phyloP scores from a whole-genome alignment of 2,329 filamentous ascomycete genomes.

The Paecilomyces sp. region DNA sequence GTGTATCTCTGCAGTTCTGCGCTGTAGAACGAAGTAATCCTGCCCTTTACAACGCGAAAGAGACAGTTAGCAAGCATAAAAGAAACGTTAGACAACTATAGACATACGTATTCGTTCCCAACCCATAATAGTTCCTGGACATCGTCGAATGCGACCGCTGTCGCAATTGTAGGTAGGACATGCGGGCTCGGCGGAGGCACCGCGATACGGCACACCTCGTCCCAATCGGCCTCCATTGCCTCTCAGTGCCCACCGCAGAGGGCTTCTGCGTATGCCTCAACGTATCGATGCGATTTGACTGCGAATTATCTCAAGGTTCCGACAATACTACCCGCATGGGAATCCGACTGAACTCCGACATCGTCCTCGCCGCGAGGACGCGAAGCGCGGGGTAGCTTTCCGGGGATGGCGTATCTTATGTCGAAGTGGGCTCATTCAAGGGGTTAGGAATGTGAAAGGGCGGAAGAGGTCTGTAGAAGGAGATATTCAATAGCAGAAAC shows the following conservation, averaged over 20 bases:
- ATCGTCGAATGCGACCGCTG: constrained; percentile 82
- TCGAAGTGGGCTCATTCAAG: background rate
- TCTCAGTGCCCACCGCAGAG: constrained; percentile 11
- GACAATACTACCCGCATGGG: constrained; percentile 23
- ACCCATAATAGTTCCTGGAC: constrained; percentile 86
- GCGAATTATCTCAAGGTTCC: constrained; percentile 1
- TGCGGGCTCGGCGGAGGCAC: constrained; percentile 70
- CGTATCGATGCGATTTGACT: background rate
- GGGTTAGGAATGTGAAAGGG: background rate
- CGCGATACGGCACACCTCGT: constrained; percentile 71
- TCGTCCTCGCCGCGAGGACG: constrained; percentile 23
- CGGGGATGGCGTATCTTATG: constrained; percentile 3
- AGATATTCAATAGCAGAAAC: background rate
- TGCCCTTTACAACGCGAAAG: constrained; percentile 53
- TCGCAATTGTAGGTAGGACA: constrained; percentile 62
- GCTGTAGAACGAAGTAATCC: constrained; percentile 81
- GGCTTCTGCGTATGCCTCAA: background rate
- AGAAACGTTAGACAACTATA: background rate
- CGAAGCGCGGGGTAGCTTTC: constrained; percentile 29
- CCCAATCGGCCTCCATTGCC: constrained; percentile 42
- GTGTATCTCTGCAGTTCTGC: constrained; percentile 82
- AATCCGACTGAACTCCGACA: constrained; percentile 23
- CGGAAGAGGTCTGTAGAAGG: background rate
- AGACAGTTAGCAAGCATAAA: constrained; percentile 8
- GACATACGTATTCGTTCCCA: constrained; percentile 77